Evolutionary conservation across 805 yeast species (phyloP), one percentile per base, ranked within the genome.

Genomic region (Hanseniaspora clermontiae): DNA sequence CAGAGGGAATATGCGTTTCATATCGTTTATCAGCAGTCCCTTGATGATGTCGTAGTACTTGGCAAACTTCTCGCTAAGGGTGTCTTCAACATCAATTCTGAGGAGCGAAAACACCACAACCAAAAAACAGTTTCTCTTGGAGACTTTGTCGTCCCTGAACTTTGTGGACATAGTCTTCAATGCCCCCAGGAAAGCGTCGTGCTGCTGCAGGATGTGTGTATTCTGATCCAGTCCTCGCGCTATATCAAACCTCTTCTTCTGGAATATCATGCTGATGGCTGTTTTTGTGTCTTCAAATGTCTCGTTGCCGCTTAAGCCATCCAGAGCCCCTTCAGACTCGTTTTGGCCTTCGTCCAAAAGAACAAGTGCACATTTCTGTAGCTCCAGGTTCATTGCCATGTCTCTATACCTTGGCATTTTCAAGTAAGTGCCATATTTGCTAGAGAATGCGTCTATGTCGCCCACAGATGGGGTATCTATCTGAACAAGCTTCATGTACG

Each of bases 11-110:
- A 45, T 3, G n/a, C 34, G 38, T 3, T 31, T 32, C 49, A 31
- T 45, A 9, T 45, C 38, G 15, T 29, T 31, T 2, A 31, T 27
- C 24, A 31, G 15, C 17, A 51, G n/a, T 12, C 40, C 45, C 11
- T 9, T 45, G 17, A 51, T 51, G 15, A 51, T 36, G 5, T 24
- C 15, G 29, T 27, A 45, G 34, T 36, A 51, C 37, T 51, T 51
- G 31, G 19, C 20, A 15, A 51, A 51, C 19, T 45, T 43, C 10
- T 51, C 48, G 20, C 37, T 19, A 5, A 36, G 29, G 12, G 27
- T 51, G 10, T 51, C 55, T 12, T 51, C 45, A n/a, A 51, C 10
- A 24, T 43, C 24, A 17, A 48, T 37, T 51, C 39, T 37, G 2
- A 51, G 14, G 11, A 51, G 36, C 11, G 46, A 51, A 10, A 51